Conservation (phyloP, 495 filamentous ascomycete species). For the Platismatia glauca region DNA sequence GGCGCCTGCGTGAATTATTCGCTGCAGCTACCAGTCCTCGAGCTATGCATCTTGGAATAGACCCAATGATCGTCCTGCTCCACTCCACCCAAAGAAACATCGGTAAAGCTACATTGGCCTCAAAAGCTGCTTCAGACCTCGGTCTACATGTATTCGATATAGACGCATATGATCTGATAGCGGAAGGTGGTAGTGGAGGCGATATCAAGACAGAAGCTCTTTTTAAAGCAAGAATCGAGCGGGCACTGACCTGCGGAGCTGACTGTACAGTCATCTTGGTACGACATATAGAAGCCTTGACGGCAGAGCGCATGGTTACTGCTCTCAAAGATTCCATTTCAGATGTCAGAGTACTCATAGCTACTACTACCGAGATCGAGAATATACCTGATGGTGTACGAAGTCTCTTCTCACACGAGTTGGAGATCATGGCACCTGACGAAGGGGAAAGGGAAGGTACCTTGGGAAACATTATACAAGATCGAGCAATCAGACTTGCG, state of each 20-base stretch:
- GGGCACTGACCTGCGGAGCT: slow-evolving; percentile 78
- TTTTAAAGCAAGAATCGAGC: slow-evolving; percentile 74
- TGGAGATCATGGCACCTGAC: slow-evolving; percentile 88
- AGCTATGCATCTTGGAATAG: slow-evolving; percentile 76
- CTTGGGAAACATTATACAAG: slow-evolving; percentile 63
- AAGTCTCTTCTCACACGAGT: slow-evolving; percentile 87
- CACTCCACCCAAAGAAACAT: slow-evolving; percentile 86
- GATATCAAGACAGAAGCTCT: slow-evolving; percentile 92
- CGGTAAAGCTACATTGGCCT: slow-evolving; percentile 71
- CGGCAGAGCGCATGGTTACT: slow-evolving; percentile 76
- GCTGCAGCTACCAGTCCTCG: slow-evolving; percentile 80
- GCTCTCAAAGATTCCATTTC: slow-evolving; percentile 71
- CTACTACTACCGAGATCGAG: slow-evolving; percentile 89
- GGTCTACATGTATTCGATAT: slow-evolving; percentile 84
- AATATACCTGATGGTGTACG: slow-evolving; percentile 84
- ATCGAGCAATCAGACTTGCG: slow-evolving; percentile 61
- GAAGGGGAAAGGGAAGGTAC: slow-evolving; percentile 88
- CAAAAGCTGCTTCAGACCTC: slow-evolving; percentile 73
- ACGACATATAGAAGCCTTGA: slow-evolving; percentile 81
- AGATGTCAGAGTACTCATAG: slow-evolving; percentile 70
- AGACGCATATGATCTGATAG: slow-evolving; percentile 86
- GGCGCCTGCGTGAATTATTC: slow-evolving; percentile 75
- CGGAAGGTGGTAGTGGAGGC: slow-evolving; percentile 74
- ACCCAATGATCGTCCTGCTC: slow-evolving; percentile 78
- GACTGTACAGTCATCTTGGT: slow-evolving; percentile 76